These are phyloP conservation scores for Solanum appendiculatum DNA, from an alignment of 257 asterid species.

Conservation along the genomic window DNA sequence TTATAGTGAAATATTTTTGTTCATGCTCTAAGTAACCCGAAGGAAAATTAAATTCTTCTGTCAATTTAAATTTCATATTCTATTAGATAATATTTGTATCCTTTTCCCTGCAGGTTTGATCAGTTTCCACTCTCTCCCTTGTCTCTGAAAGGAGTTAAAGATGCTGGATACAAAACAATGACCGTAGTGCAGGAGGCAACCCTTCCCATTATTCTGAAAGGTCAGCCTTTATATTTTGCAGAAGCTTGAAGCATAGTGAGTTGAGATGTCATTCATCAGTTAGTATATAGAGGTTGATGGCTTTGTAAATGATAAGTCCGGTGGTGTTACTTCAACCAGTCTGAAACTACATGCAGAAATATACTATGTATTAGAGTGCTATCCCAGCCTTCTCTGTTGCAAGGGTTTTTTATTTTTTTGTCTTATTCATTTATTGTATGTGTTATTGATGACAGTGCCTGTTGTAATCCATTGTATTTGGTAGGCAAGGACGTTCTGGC, in stretches of 20 bases:
- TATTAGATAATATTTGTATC: neutral
- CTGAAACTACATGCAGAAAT: neutral
- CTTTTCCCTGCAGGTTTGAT: conserved; percentile 54
- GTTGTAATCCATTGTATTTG: conserved; percentile 6
- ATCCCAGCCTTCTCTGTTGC: neutral
- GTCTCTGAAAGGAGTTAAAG: conserved; percentile 82
- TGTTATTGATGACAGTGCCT: neutral
- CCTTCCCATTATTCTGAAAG: conserved; percentile 77
- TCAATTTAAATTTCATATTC: neutral
- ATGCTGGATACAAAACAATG: conserved; percentile 85
- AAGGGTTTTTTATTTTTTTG: neutral
- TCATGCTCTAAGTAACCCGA: neutral
- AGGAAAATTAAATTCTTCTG: neutral
- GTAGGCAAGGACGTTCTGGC: conserved; percentile 96
- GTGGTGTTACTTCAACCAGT: neutral
- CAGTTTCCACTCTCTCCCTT: conserved; percentile 63
- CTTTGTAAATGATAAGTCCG: neutral
- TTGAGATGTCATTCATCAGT: neutral
- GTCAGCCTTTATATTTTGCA: conserved; percentile 12
- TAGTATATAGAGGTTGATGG: neutral
- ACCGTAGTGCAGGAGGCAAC: conserved; percentile 96
- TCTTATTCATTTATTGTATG: neutral
- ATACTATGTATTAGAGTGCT: neutral
- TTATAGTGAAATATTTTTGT: neutral
- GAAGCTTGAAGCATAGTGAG: neutral